A percentile compares a stretch with the other conserved stretches of the same genome.
Conservation (phyloP, 176 grass and related monocot species). For the Musa acuminata region DNA sequence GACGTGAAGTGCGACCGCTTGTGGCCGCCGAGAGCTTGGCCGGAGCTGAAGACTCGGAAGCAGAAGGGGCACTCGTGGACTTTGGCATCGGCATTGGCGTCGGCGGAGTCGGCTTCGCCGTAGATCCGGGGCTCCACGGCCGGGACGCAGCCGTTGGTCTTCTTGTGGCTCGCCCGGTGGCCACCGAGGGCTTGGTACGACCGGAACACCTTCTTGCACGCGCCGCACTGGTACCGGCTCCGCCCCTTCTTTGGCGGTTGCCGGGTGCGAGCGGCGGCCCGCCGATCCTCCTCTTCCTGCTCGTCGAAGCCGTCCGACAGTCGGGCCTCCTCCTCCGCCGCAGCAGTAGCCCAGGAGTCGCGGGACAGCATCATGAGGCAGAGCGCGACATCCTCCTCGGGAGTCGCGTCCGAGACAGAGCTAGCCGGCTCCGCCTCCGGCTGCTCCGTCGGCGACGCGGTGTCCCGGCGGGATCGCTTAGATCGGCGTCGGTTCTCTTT, state of each 20-base stretch:
- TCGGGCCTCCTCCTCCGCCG: too few species aligned
- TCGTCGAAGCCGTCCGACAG: not conserved
- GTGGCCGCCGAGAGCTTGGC: conserved; percentile 73
- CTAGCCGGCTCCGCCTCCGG: conserved; percentile 37
- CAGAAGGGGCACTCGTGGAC: conserved; percentile 49
- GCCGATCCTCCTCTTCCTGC: not conserved
- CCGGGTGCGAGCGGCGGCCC: too few species aligned
- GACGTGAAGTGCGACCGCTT: conserved; percentile 47
- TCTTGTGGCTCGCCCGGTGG: conserved; percentile 7
- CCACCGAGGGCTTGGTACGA: conserved; percentile 16
- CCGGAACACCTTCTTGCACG: conserved; percentile 14
- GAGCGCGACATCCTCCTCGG: conserved; percentile 59
- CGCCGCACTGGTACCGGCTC: not conserved
- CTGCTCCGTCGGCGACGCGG: not conserved
- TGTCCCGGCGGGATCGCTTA: conserved; percentile 28
- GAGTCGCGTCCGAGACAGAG: conserved; percentile 59
- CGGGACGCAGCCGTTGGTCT: not conserved
- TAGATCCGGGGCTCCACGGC: conserved; percentile 8
- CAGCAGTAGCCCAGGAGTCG: conserved; percentile 37
- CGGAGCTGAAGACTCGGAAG: conserved; percentile 49
- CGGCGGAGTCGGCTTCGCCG: conserved; percentile 5
- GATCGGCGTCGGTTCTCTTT: conserved; percentile 15
- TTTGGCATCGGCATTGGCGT: not conserved
- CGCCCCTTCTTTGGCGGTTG: not conserved
- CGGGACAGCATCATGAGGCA: conserved; percentile 63